Percentiles rank a stretch among this genome's conserved stretches.
Evolutionary conservation across 2,329 filamentous ascomycete genomes (phyloP).

Genomic region (Cytospora chrysosperma): DNA sequence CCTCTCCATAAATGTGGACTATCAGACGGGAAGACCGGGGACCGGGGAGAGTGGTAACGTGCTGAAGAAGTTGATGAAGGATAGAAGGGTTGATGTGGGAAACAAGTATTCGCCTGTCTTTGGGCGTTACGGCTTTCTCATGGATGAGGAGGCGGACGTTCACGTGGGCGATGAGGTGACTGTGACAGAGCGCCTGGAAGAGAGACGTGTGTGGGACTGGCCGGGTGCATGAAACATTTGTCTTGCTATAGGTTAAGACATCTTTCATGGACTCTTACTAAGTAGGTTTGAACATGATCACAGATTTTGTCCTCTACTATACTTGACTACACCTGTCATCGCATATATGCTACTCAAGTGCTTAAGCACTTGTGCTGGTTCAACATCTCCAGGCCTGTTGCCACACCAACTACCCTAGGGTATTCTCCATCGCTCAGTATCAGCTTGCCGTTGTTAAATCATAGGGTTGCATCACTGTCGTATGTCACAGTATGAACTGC

Average conservation of each 20-base stretch:
- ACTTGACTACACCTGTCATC: too few species aligned
- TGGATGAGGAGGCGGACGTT: conserved; percentile 37
- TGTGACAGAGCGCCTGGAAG: conserved; percentile 44
- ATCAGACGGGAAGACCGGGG: conserved; percentile 59
- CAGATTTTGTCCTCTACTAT: too few species aligned
- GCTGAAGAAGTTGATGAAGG: conserved; percentile 67
- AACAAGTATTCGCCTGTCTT: conserved; percentile 68
- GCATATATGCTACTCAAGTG: too few species aligned
- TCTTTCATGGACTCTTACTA: too few species aligned
- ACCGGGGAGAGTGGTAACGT: conserved; percentile 58
- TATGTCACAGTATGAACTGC: too few species aligned
- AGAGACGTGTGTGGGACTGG: conserved; percentile 22
- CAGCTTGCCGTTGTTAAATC: too few species aligned
- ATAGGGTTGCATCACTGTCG: too few species aligned
- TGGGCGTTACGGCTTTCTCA: conserved; percentile 68
- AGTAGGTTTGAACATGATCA: too few species aligned
- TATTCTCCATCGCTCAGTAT: too few species aligned
- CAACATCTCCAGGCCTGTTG: too few species aligned
- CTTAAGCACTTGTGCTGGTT: too few species aligned
- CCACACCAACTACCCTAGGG: too few species aligned
- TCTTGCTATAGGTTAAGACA: not conserved
- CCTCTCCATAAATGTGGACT: conserved; percentile 69
- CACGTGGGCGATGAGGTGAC: conserved; percentile 56
- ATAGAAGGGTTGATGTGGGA: conserved; percentile 69
- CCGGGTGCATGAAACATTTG: not conserved